Evolutionary conservation across 2,329 filamentous ascomycete species (phyloP), one percentile per base, ranked within the genome.

Genomic region (Aspergillus clavatus): DNA sequence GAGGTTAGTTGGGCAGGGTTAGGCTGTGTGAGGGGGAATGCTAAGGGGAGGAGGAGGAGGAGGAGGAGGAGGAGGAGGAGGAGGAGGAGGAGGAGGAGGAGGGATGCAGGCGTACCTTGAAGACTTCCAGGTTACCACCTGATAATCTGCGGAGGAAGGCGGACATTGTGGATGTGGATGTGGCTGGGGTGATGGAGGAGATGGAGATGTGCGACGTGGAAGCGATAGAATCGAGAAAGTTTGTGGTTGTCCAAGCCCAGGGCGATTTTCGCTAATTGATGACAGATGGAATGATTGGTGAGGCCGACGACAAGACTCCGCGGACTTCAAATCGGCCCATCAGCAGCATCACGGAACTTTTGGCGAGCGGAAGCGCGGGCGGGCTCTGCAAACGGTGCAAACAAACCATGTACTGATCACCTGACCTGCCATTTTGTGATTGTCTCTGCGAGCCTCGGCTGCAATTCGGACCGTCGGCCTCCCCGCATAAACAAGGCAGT

Each of bases 41-140:
- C n/a, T n/a, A n/a, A n/a, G n/a, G n/a, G n/a, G n/a, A n/a, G n/a
- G n/a, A n/a, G n/a, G n/a, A n/a, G n/a, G n/a, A n/a, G n/a, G n/a
- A n/a, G n/a, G n/a, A n/a, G n/a, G n/a, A n/a, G n/a, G n/a, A n/a
- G n/a, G n/a, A n/a, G n/a, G n/a, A n/a, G n/a, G n/a, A n/a, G n/a
- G n/a, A n/a, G n/a, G n/a, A n/a, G n/a, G n/a, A n/a, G n/a, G n/a
- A n/a, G n/a, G n/a, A n/a, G 14, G 8, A 5, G 29, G 7, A 26
- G 28, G 31, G 23, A 12, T 39, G 26, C 38, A 12, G 36, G 54
- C 68, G 46, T 72, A 93, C 91, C 75, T 96, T 97, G 79, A 95
- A 90, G 54, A 96, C 82, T 75, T 97, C 91, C 47, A 97, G 80
- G 68, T 95, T 96, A 22, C 90, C 80, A 42, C 90, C 89, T 42